Base-by-base conservation (phyloP, 495 filamentous ascomycete genomes). In the Tetracladium marchalianum region DNA sequence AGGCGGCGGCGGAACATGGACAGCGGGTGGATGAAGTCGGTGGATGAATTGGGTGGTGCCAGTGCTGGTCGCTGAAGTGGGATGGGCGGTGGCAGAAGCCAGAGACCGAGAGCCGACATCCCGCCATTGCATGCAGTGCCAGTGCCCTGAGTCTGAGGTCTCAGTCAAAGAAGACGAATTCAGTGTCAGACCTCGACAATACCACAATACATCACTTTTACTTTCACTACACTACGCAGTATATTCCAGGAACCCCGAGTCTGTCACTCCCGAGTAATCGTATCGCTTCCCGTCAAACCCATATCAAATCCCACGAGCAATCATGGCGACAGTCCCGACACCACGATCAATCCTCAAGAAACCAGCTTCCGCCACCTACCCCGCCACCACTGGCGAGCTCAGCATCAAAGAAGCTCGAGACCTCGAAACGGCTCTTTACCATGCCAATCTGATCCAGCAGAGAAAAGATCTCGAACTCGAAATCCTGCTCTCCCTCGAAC, bases 381-480 rank as follows among this genome's bases (percentile, higher is more conserved):
- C 52, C 53, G 52, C 53, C 49, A 51, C 46, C 19, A 35, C 31
- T 13, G 54, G 44, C 44, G 39, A 34, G 11, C n/a, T 37, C 11
- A 44, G 47, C n/a, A 35, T 17, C 58, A 70, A 54, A 62, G 70
- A n/a, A 56, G 62, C 41, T 50, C 66, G 33, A 65, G 71, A 44
- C 47, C 64, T 53, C 64, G 51, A 44, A 66, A 69, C 50, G 62
- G 90, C 88, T 11, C 64, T 95, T 38, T 75, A 85, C 49, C 88
- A 94, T 66, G 88, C 90, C 11, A 73, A 77, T 47, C 69, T 81
- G 24, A 81, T 96, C 45, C 82, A 94, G 55, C 66, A 80, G 42
- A 83, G 80, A 41, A 90, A 87, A 55, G 75, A 81, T 17, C 67
- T 84, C 49, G 84, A 94, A 58, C 61, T 67, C 44, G 65, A 74